Evolutionary conservation across 2,329 filamentous ascomycete genomes (phyloP).

Genomic region (Curvularia hawaiiensis): DNA sequence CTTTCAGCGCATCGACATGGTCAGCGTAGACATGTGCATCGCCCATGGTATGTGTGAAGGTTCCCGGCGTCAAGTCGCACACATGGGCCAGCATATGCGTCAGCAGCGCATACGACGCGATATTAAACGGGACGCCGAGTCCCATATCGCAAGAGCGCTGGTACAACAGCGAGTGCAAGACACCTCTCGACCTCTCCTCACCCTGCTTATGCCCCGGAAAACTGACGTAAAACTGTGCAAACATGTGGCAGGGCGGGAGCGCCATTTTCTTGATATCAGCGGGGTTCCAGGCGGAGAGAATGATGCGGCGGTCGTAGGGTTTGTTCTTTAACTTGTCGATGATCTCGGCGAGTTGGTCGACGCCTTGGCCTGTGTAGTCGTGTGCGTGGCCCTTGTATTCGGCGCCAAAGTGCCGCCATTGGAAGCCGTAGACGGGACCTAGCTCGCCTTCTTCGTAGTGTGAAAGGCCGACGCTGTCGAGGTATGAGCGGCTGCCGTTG

Average conservation of each 20-base stretch:
- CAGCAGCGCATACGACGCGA: constrained; percentile 89
- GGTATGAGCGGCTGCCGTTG: constrained; percentile 88
- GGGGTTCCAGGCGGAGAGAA: constrained; percentile 94
- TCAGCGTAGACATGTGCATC: constrained; percentile 97
- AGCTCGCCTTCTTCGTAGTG: constrained; percentile 88
- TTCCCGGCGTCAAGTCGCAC: constrained; percentile 82
- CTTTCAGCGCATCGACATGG: constrained; percentile 83
- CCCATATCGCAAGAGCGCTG: constrained; percentile 97
- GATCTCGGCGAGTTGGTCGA: constrained; percentile 92
- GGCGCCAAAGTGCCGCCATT: constrained; percentile 98
- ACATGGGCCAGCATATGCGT: constrained; percentile 95
- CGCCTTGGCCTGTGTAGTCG: constrained; percentile 86
- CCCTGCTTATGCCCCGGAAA: constrained; percentile 58
- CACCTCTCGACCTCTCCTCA: constrained; percentile 59
- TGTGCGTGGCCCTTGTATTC: constrained; percentile 71
- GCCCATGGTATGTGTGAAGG: constrained; percentile 93
- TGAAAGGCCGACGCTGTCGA: constrained; percentile 81
- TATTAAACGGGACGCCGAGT: constrained; percentile 96
- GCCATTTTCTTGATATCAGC: constrained; percentile 86
- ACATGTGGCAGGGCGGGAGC: constrained; percentile 94
- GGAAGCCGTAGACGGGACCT: constrained; percentile 96
- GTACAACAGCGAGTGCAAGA: constrained; percentile 87
- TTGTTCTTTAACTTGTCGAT: constrained; percentile 81
- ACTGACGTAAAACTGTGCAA: constrained; percentile 93
- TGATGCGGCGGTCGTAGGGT: constrained; percentile 88